These are phyloP conservation scores for Nepenthes alata DNA, from an alignment of 179 eudicot species.

Conservation along the genomic window DNA sequence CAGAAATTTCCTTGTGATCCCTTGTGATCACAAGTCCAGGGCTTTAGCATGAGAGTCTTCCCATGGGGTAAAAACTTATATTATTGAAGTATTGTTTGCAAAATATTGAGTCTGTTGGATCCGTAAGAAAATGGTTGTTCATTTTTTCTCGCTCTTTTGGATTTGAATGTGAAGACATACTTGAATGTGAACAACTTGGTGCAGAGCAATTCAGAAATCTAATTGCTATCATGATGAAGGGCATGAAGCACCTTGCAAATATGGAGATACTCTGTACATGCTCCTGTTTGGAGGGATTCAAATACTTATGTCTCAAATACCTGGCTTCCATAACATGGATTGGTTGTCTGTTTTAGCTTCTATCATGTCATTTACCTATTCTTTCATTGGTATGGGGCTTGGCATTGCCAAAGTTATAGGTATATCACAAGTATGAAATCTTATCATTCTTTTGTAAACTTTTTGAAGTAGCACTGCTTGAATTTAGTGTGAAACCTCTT, in stretches of 20 bases:
- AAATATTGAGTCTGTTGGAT: too few species aligned
- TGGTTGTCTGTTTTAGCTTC: conserved; percentile 78
- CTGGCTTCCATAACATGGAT: conserved; percentile 51
- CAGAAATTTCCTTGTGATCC: too few species aligned
- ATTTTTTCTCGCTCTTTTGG: background rate
- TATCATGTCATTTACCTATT: conserved; percentile 65
- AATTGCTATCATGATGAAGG: conserved; percentile 73
- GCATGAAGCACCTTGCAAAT: conserved; percentile 46
- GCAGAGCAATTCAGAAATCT: conserved; percentile 68
- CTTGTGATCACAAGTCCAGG: too few species aligned
- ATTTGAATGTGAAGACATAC: background rate
- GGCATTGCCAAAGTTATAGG: conserved; percentile 54
- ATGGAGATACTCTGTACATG: conserved; percentile 43
- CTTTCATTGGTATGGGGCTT: conserved; percentile 62
- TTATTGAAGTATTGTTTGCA: too few species aligned
- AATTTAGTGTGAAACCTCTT: background rate
- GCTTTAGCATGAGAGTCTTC: too few species aligned
- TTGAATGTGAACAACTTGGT: background rate
- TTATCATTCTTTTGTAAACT: too few species aligned
- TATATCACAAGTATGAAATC: conserved; percentile 5
- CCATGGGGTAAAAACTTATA: too few species aligned
- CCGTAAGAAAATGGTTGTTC: too few species aligned
- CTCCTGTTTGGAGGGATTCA: conserved; percentile 54
- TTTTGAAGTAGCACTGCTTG: too few species aligned
- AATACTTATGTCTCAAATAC: conserved; percentile 63